Percentiles rank a stretch among this genome's conserved stretches.
phyloP scores from a whole-genome alignment of 148 eudicot genomes.

The Silene uniflora region DNA sequence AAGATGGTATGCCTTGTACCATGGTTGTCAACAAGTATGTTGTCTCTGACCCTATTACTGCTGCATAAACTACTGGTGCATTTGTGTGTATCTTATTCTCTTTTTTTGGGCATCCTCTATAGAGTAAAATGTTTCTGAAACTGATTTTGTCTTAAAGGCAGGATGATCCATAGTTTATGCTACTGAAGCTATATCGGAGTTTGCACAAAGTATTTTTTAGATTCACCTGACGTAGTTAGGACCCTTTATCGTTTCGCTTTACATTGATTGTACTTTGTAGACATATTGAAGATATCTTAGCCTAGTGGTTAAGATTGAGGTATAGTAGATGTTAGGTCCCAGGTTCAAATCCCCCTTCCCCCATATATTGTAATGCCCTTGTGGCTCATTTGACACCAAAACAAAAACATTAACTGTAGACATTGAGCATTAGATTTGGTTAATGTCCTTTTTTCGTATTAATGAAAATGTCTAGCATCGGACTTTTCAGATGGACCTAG shows the following conservation, averaged over 20 bases:
- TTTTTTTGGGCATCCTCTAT: too few species aligned
- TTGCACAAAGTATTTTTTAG: background rate
- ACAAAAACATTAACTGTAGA: background rate
- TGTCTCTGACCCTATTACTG: background rate
- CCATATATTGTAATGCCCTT: too few species aligned
- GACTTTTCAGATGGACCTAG: background rate
- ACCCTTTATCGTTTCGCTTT: background rate
- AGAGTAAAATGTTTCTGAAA: too few species aligned
- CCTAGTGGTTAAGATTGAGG: too few species aligned
- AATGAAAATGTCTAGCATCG: background rate
- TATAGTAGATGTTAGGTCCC: too few species aligned
- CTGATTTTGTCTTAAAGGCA: too few species aligned
- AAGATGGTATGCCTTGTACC: conserved; percentile 68
- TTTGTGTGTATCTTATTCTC: too few species aligned
- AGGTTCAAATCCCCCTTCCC: too few species aligned
- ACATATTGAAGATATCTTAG: too few species aligned
- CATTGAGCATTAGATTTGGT: background rate
- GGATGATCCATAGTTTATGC: too few species aligned
- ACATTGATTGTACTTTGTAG: background rate
- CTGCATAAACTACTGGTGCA: background rate
- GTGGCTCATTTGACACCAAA: too few species aligned
- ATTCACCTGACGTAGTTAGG: background rate
- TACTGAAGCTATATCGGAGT: too few species aligned
- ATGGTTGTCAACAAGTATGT: conserved; percentile 69
- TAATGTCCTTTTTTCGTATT: background rate